Evolutionary conservation across 768 basidiomycete species (phyloP), one percentile per base, ranked within the genome.

Genomic region (Dioszegia crocea): DNA sequence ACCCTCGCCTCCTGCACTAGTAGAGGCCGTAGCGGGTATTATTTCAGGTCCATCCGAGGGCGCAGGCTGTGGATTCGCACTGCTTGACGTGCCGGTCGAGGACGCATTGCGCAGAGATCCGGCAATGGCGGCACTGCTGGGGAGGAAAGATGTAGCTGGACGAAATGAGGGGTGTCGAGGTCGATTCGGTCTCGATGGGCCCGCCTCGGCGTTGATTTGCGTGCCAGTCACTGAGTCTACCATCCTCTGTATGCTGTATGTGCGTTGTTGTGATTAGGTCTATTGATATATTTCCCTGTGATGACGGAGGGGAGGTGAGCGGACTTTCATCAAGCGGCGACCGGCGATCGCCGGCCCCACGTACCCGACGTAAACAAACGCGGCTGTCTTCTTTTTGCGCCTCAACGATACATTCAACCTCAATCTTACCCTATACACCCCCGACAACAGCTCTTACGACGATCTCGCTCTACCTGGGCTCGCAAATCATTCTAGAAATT

Each of bases 111-210:
- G 52, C 4, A 51, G 29, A 0, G 62, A 56, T 3, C 26, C 43
- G 16, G 38, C 26, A 21, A 24, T 21, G 16, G 57, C 12, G 2
- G 33, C 43, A 17, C 11, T 16, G 8, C 57, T 45, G 44, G 54
- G 53, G 24, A 61, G 57, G 9, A 63, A 23, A 1, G 67, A 49
- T 2, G 64, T 56, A 4, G 67, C 64, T 11, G 64, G 36, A 38
- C 60, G 40, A 47, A 59, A 66, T 52, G 50, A 53, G 36, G 66
- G 63, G 11, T 59, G 59, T n/a, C 9, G n/a, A 11, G 54, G 41
- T 44, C 54, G 9, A n/a, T 19, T 17, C 17, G 24, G 4, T 33
- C 27, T 47, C 10, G 36, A 56, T 29, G 54, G 54, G 4, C 41
- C 54, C 1, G 41, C 26, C 2, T 26, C 27, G 3, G 29, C 30